Evolutionary conservation across 1,139 yeast genomes (phyloP).

Genomic region (Geotrichum fermentans): DNA sequence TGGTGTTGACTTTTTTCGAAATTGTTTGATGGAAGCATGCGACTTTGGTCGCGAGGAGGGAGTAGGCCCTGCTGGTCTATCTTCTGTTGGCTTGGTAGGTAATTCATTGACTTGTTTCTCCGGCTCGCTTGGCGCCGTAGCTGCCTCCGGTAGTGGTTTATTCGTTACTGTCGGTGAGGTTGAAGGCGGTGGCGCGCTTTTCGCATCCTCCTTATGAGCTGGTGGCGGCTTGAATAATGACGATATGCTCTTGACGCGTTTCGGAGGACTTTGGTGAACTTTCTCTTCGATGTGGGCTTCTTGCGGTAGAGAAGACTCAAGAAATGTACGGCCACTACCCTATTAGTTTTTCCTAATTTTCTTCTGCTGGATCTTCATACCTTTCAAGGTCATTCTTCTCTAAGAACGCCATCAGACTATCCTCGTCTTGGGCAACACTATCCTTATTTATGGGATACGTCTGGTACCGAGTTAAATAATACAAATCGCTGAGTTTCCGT

Average conservation of each 20-base stretch:
- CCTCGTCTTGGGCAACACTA: conserved; percentile 39
- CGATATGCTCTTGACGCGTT: conserved; percentile 4
- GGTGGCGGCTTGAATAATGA: conserved; percentile 9
- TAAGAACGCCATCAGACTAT: conserved; percentile 41
- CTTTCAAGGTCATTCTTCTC: conserved; percentile 45
- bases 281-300: not conserved
- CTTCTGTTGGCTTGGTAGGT: not conserved
- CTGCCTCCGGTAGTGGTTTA: not conserved
- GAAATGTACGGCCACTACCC: conserved; percentile 32
- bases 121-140: too few species aligned
- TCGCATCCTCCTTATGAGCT: not conserved
- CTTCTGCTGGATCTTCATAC: conserved; percentile 25
- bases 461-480: conserved; percentile 48
- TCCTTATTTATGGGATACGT: conserved; percentile 40
- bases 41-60: too few species aligned
- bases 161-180: not conserved
- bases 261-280: not conserved
- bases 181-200: not conserved
- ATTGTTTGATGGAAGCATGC: conserved; percentile 16
- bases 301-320: conserved; percentile 29
- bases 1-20: conserved; percentile 14
- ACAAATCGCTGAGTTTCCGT: conserved; percentile 52
- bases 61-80: too few species aligned
- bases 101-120: not conserved
- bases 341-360: not conserved